These are phyloP conservation scores for Oryza punctata DNA, from an alignment of 176 grass and related monocot genomes.

Conservation along the genomic window DNA sequence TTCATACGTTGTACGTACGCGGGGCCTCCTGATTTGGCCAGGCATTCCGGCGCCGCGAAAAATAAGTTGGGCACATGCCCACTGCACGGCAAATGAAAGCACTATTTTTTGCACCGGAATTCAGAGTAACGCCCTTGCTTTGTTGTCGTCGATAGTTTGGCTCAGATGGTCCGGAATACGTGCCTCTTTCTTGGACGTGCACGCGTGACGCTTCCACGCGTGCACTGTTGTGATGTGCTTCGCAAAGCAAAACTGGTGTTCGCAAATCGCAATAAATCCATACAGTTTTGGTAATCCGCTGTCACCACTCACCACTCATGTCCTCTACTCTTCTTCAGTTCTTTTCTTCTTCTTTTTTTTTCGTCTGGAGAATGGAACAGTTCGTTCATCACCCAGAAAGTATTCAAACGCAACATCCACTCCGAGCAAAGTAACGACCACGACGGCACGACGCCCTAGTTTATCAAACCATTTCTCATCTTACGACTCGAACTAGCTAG, in stretches of 20 bases:
- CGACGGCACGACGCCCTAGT: background rate
- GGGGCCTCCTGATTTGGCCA: constrained; percentile 11
- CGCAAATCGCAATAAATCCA: background rate
- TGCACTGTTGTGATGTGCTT: no score
- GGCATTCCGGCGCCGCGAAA: background rate
- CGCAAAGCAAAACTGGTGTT: no score
- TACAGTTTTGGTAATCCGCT: background rate
- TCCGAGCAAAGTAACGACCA: background rate
- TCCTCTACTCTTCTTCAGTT: background rate
- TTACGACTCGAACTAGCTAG: no score
- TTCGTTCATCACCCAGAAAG: background rate
- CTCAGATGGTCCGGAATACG: background rate
- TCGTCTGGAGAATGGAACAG: background rate
- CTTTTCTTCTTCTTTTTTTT: background rate
- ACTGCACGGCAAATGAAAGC: background rate
- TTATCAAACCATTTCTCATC: background rate
- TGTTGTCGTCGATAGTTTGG: background rate
- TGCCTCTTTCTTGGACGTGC: background rate
- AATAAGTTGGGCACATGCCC: background rate
- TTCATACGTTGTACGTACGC: background rate
- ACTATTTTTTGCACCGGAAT: background rate
- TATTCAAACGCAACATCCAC: background rate
- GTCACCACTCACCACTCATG: background rate
- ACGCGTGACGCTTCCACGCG: no score
- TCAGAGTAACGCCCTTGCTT: background rate